These are phyloP conservation scores for Rhizoclosmatium sp. DNA, from an alignment of 192 early-diverging fungal genomes.

Conservation along the genomic window DNA sequence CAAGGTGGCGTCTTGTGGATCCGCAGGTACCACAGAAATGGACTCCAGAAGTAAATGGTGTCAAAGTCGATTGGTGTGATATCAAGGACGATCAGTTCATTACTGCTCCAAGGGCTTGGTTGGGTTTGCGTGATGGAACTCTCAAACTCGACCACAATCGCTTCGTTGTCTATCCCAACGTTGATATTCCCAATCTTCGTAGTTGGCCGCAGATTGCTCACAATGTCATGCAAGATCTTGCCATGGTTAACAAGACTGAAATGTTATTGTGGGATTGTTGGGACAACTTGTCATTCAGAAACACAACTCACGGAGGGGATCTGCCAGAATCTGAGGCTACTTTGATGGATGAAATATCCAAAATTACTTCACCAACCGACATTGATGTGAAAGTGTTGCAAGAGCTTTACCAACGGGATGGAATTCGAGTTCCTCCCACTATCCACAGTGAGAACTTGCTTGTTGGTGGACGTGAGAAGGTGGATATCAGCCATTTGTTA, in stretches of 20 bases:
- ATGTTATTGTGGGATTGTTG: constrained; percentile 9
- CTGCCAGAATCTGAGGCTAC: background rate
- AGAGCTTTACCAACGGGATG: background rate
- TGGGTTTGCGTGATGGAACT: background rate
- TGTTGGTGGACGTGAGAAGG: background rate
- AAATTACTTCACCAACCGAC: background rate
- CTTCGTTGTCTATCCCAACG: background rate
- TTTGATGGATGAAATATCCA: background rate
- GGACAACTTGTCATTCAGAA: background rate
- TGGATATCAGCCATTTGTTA: background rate
- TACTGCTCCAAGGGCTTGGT: background rate
- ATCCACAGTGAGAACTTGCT: background rate
- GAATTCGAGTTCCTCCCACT: background rate
- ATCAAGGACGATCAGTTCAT: background rate
- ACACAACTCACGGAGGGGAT: background rate
- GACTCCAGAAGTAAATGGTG: background rate
- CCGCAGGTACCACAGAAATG: background rate
- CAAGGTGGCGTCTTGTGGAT: background rate
- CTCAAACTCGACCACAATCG: background rate
- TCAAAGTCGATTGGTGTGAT: background rate
- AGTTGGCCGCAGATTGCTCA: constrained; percentile 3
- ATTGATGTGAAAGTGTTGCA: background rate
- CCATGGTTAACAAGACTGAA: constrained; percentile 1
- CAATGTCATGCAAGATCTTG: constrained; percentile 8
- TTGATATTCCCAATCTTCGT: background rate